Conservation (phyloP, 2,329 filamentous ascomycete genomes). For the Pseudopithomyces maydicus region DNA sequence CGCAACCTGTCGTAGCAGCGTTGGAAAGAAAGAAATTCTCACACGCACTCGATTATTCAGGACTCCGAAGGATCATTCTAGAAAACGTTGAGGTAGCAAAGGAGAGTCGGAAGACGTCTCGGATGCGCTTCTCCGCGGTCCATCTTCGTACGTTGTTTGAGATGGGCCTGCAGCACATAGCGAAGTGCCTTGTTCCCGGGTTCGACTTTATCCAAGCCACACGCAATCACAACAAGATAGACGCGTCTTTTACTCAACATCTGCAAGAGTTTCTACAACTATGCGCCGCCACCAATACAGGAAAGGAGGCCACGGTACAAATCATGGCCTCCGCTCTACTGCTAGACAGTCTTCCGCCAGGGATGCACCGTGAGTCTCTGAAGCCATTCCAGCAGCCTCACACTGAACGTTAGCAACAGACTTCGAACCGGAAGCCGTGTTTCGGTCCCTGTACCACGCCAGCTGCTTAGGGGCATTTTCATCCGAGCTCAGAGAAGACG, state of each 20-base stretch:
- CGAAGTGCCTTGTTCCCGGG: neutral
- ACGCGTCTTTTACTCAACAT: conserved; percentile 8
- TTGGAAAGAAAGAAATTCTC: neutral
- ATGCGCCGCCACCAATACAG: conserved; percentile 3
- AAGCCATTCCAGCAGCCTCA: neutral
- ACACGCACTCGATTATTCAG: neutral
- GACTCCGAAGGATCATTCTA: conserved; percentile 9
- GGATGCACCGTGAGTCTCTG: conserved; percentile 4
- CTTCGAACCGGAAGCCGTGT: neutral
- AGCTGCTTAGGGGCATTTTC: conserved; percentile 2
- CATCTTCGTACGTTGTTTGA: conserved; percentile 17
- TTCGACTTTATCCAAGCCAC: conserved; percentile 15
- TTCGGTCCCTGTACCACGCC: neutral
- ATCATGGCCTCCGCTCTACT: conserved; percentile 9
- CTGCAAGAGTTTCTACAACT: conserved; percentile 11
- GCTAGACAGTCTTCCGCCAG: conserved; percentile 2
- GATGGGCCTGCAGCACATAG: conserved; percentile 7
- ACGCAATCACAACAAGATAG: conserved; percentile 8
- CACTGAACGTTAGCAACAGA: neutral
- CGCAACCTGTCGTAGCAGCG: conserved; percentile 1
- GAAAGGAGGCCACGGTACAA: neutral
- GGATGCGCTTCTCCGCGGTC: conserved; percentile 15
- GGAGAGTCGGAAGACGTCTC: conserved; percentile 2
- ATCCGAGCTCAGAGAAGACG: neutral
- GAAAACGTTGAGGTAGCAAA: conserved; percentile 11